Base-by-base conservation (phyloP, 2,329 filamentous ascomycete genomes). In the Trichoderma sp. region DNA sequence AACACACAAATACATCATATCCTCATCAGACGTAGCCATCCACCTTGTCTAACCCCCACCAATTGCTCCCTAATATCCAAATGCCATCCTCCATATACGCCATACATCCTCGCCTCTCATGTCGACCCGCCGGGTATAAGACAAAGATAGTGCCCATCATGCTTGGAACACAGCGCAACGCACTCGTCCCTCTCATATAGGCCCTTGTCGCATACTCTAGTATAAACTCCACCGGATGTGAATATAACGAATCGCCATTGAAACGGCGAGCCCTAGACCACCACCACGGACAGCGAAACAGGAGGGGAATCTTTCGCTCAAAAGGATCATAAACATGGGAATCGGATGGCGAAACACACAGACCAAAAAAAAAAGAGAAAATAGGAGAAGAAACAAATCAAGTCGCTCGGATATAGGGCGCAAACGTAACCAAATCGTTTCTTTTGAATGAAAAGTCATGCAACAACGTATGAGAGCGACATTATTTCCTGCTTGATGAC, bases 191-290 rank as follows among this genome's bases (percentile, higher is more conserved):
- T 72, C 57, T 76, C 74, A 74, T 71, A 65, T 73, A 75, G 73
- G 75, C 74, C 73, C 74, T 62, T 75, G 66, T 73, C 74, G 74
- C 74, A 71, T 76, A 79, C 77, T 80, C 78, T 64, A 58, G 62
- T 69, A 71, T 24, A 69, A 67, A 67, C 71, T 75, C 73, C 70
- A 74, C 64, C 43, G 26, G 56, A 70, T 28, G 43, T 58, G 69
- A 51, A 71, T 39, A 53, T 60, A 34, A 61, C 34, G 65, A 62
- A 64, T 30, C 26, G 70, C 53, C 65, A 53, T 34, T 36, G 47
- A 70, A 56, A 64, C 15, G 6, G 28, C 39, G 32, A 64, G 34
- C 21, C 43, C 43, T 57, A 43, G 18, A 70, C 34, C 57, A 70
- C 34, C 28, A 70, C 53, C 56, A 26, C 57, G 36, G 66, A 51